Percentiles rank a stretch among this genome's conserved stretches.
phyloP scores from a whole-genome alignment of 371 early-diverging fungal genomes.

The Mortierella sp. region DNA sequence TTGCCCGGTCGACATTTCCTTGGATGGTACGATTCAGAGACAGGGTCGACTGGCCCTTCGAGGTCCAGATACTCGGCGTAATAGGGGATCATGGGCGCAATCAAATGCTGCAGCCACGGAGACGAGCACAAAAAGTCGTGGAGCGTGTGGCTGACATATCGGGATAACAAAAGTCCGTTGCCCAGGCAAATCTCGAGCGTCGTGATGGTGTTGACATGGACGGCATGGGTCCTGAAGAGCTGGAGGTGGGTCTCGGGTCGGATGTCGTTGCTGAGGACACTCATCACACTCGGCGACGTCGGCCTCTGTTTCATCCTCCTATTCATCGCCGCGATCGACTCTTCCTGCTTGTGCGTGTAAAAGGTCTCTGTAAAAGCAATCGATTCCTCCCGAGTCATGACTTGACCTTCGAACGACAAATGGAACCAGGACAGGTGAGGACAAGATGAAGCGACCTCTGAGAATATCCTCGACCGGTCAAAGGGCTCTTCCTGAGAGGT shows the following conservation, averaged over 20 bases:
- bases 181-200: constrained; percentile 13
- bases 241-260: constrained; percentile 1
- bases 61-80: constrained; percentile 25
- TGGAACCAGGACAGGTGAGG: constrained; percentile 13
- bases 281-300: neutral
- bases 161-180: neutral
- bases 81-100: constrained; percentile 16
- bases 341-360: neutral
- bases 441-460: constrained; percentile 12
- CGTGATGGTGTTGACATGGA: neutral
- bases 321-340: neutral
- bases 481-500: neutral
- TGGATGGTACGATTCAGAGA: constrained; percentile 10
- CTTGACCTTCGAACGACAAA: neutral
- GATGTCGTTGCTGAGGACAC: constrained; percentile 3
- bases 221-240: neutral
- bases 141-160: constrained; percentile 4
- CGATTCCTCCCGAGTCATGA: constrained; percentile 8
- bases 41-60: neutral
- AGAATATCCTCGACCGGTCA: constrained; percentile 4
- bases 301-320: neutral
- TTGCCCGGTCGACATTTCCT: constrained; percentile 1
- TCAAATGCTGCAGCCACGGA: constrained; percentile 14
- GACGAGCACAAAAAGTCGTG: constrained; percentile 23
- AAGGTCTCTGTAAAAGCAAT: neutral